phyloP scores from a whole-genome alignment of 345 rosid species.

The Euclidium syriacum region DNA sequence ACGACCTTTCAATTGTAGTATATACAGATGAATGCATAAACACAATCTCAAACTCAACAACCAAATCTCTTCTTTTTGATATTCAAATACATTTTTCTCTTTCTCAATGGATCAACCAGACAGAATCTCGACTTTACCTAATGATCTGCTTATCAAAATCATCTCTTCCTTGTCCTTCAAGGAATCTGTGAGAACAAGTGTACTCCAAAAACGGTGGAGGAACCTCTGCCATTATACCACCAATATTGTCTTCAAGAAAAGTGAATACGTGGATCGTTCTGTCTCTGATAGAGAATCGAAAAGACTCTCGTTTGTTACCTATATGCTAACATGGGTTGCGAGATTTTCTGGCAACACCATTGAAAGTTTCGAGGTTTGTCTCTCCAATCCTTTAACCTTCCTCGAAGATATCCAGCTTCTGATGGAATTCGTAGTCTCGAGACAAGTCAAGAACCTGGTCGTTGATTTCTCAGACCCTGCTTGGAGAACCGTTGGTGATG shows the following conservation, averaged over 20 bases:
- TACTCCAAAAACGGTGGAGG: slow-evolving; percentile 33
- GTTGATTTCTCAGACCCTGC: slow-evolving; percentile 35
- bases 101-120: too few species aligned
- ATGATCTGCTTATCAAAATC: slow-evolving; percentile 14
- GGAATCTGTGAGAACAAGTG: slow-evolving; percentile 31
- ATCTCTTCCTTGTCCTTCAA: slow-evolving; percentile 37
- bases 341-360: neutral
- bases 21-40: too few species aligned
- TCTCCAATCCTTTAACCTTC: slow-evolving; percentile 22
- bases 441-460: slow-evolving; percentile 4
- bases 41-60: too few species aligned
- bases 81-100: too few species aligned
- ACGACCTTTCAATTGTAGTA: too few species aligned
- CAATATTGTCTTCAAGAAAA: slow-evolving; percentile 29
- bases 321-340: slow-evolving; percentile 14
- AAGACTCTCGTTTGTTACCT: slow-evolving; percentile 20
- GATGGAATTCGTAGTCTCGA: slow-evolving; percentile 20
- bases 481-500: slow-evolving; percentile 8
- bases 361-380: slow-evolving; percentile 1
- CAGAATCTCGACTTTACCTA: slow-evolving; percentile 10
- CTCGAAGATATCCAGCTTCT: neutral
- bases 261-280: slow-evolving; percentile 12
- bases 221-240: slow-evolving; percentile 16
- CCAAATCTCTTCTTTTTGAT: too few species aligned
- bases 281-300: neutral